Conservation (phyloP, 257 asterid genomes). For the Scutellaria barbata region DNA sequence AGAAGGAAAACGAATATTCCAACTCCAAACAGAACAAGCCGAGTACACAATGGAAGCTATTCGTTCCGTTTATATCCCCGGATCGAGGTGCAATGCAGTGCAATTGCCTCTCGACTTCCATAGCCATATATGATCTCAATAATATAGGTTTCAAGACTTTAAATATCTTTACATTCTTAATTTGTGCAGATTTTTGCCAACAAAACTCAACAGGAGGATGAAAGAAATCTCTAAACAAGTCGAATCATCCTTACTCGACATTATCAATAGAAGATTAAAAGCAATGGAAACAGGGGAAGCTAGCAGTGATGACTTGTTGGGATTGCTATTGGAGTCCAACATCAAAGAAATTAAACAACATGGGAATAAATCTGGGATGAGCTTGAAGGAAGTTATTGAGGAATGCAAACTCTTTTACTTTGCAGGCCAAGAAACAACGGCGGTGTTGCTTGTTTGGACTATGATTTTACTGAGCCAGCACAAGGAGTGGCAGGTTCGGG, state of each 20-base stretch:
- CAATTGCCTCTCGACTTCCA: no score
- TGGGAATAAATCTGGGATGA: slow-evolving; percentile 42
- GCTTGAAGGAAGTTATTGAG: slow-evolving; percentile 43
- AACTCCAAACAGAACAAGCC: slow-evolving; percentile 31
- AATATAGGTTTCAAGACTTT: background rate
- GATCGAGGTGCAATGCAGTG: slow-evolving; percentile 34
- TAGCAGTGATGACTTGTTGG: slow-evolving; percentile 39
- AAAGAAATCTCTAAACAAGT: slow-evolving; percentile 34
- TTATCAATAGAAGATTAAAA: slow-evolving; percentile 36
- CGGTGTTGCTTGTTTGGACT: slow-evolving; percentile 50
- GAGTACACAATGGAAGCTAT: background rate
- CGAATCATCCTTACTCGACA: slow-evolving; percentile 24
- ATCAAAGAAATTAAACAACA: slow-evolving; percentile 37
- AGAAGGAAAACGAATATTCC: slow-evolving; percentile 29
- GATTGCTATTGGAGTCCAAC: slow-evolving; percentile 46
- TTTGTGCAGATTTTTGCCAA: slow-evolving; percentile 44
- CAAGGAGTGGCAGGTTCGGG: slow-evolving; percentile 45
- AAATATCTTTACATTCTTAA: background rate
- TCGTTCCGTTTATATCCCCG: slow-evolving; percentile 38
- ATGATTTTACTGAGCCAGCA: slow-evolving; percentile 46
- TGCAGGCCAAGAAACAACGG: slow-evolving; percentile 57
- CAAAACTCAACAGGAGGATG: slow-evolving; percentile 45
- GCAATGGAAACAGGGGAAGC: slow-evolving; percentile 32
- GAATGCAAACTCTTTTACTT: slow-evolving; percentile 60
- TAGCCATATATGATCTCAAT: no score